Percentiles rank a stretch among this genome's conserved stretches.
These are phyloP conservation scores for Phytophthora foliorum DNA, from an alignment of 352 stramenopile genomes.

Conservation along the genomic window DNA sequence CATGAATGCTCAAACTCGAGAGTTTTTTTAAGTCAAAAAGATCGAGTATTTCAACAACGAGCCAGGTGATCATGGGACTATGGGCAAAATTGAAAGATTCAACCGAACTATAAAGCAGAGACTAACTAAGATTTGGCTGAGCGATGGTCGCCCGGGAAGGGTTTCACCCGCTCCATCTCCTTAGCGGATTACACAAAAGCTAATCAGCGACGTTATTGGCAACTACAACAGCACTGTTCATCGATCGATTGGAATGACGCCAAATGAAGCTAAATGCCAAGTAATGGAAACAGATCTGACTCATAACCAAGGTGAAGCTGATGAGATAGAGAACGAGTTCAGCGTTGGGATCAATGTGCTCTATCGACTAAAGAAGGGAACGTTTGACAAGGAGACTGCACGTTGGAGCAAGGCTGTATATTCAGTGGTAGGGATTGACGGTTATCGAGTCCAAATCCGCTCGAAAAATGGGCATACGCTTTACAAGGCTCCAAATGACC, in stretches of 20 bases:
- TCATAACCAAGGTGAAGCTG: slow-evolving; percentile 32
- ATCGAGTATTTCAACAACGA: slow-evolving; percentile 26
- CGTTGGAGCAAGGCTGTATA: slow-evolving; percentile 34
- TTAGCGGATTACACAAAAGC: slow-evolving; percentile 27
- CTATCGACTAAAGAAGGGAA: slow-evolving; percentile 29
- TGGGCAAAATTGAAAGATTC: too few relatives aligned
- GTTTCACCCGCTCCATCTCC: too few relatives aligned
- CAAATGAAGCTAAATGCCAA: slow-evolving; percentile 36
- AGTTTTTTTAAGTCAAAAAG: neutral
- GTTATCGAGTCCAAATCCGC: slow-evolving; percentile 29
- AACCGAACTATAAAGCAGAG: too few relatives aligned
- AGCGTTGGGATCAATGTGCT: slow-evolving; percentile 8
- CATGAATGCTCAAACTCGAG: slow-evolving; percentile 31
- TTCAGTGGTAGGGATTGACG: slow-evolving; percentile 33
- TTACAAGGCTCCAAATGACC: slow-evolving; percentile 33
- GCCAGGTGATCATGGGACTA: slow-evolving; percentile 17
- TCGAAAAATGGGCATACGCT: slow-evolving; percentile 44
- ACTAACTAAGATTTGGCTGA: too few relatives aligned
- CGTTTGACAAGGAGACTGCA: slow-evolving; percentile 38
- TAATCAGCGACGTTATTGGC: slow-evolving; percentile 39
- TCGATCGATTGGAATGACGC: slow-evolving; percentile 31
- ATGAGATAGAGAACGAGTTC: slow-evolving; percentile 25
- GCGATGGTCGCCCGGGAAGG: too few relatives aligned
- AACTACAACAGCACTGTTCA: slow-evolving; percentile 52
- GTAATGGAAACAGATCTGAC: slow-evolving; percentile 23